Evolutionary conservation across 176 grass and related monocot species (phyloP).

Genomic region (Carex parvula): DNA sequence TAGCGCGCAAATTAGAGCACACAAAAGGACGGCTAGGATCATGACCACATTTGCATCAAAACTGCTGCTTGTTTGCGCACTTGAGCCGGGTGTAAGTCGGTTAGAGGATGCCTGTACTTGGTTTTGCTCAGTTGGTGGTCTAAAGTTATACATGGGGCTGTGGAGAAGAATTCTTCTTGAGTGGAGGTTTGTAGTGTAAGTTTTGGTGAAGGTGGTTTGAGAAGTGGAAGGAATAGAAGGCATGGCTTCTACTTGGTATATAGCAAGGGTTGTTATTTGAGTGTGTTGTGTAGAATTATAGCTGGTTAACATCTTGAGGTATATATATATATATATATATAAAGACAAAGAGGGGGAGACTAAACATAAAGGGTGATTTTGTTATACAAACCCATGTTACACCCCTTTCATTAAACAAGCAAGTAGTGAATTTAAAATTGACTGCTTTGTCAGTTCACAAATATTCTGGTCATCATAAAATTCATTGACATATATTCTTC

Average conservation of each 20-base stretch:
- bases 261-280: neutral
- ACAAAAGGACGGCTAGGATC: constrained; percentile 78
- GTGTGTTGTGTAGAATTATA: neutral
- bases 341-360: neutral
- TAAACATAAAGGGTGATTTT: neutral
- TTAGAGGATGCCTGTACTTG: constrained; percentile 25
- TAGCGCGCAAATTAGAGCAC: constrained; percentile 64
- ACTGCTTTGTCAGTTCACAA: neutral
- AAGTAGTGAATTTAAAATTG: neutral
- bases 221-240: constrained; percentile 31
- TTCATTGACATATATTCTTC: neutral
- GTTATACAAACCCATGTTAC: constrained; percentile 8
- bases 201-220: neutral
- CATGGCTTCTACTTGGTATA: constrained; percentile 22
- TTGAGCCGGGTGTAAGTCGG: neutral
- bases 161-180: constrained; percentile 65
- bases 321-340: constrained; percentile 17
- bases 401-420: neutral
- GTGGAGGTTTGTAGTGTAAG: constrained; percentile 30
- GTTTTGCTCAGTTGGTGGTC: constrained; percentile 37
- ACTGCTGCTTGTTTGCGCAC: constrained; percentile 14
- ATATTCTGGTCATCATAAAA: too few species aligned
- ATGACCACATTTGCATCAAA: constrained; percentile 77
- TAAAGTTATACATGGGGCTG: constrained; percentile 43
- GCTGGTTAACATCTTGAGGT: neutral